A percentile compares a stretch with the other conserved stretches of the same genome.
These are phyloP conservation scores for Salvia hispanica DNA, from an alignment of 257 asterid species.

Conservation along the genomic window DNA sequence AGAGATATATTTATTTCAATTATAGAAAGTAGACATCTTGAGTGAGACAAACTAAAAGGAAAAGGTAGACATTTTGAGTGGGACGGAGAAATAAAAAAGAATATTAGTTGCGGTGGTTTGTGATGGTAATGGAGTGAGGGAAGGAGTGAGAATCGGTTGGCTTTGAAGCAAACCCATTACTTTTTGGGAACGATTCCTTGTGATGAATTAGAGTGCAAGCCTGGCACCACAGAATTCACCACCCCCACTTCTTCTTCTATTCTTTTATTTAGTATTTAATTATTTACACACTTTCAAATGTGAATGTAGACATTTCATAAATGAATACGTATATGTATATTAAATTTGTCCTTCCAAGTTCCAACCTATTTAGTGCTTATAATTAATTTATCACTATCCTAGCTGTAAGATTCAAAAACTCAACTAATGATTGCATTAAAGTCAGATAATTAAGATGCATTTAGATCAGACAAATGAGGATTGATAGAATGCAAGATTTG, in stretches of 20 bases:
- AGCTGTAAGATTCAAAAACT: conserved; percentile 32
- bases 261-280: background rate
- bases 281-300: background rate
- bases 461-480: conserved; percentile 24
- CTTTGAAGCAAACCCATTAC: conserved; percentile 88
- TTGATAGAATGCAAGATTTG: background rate
- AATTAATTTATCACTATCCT: background rate
- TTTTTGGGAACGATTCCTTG: conserved; percentile 72
- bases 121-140: conserved; percentile 9
- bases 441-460: conserved; percentile 25
- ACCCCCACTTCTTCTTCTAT: conserved; percentile 43
- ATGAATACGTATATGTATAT: background rate
- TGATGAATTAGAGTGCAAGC: conserved; percentile 93
- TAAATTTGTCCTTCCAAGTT: conserved; percentile 19
- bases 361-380: background rate
- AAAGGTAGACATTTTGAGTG: too few species aligned
- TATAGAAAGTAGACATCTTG: too few species aligned
- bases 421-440: conserved; percentile 37
- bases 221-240: conserved; percentile 84
- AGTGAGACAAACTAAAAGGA: too few species aligned
- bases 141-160: conserved; percentile 75
- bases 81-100: too few species aligned
- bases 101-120: background rate
- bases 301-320: background rate
- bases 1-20: too few species aligned